These are phyloP conservation scores for Plasmodium sp. DNA, from an alignment of 169 alveolate genomes.

Conservation along the genomic window DNA sequence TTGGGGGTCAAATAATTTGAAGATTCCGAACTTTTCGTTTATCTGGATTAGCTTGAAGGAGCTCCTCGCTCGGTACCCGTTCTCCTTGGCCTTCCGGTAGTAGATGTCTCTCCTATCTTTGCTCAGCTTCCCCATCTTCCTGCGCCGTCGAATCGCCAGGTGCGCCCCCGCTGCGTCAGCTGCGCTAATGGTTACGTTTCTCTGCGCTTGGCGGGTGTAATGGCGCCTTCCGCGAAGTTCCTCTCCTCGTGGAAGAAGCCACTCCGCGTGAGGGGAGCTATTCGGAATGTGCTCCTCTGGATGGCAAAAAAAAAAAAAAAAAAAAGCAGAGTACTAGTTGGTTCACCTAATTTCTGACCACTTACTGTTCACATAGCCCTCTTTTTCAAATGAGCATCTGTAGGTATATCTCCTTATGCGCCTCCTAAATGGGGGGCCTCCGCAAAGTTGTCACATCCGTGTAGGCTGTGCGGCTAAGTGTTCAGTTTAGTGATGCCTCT, in stretches of 20 bases:
- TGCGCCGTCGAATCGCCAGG: neutral
- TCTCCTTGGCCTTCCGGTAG: slow-evolving; percentile 98
- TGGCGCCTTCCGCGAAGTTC: neutral
- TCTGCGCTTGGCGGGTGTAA: neutral
- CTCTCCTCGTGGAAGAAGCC: neutral
- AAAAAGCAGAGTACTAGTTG: neutral
- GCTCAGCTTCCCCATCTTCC: slow-evolving; percentile 91
- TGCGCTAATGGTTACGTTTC: neutral
- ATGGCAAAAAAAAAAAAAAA: no score
- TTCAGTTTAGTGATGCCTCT: neutral
- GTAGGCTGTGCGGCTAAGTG: neutral
- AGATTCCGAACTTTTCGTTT: slow-evolving; percentile 92
- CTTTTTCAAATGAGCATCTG: neutral
- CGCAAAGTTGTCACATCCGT: neutral
- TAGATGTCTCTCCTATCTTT: slow-evolving; percentile 96
- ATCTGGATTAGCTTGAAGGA: slow-evolving; percentile 96
- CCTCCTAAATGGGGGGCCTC: neutral
- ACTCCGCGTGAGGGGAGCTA: neutral
- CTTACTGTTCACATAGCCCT: neutral
- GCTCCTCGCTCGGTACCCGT: slow-evolving; percentile 97
- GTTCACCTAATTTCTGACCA: neutral
- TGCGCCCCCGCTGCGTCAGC: neutral
- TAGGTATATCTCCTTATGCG: neutral
- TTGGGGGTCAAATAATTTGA: slow-evolving; percentile 72
- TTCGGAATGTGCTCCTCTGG: neutral